Percentiles rank a stretch among this genome's conserved stretches.
phyloP scores from a whole-genome alignment of 106 monocot species.

The Triglochin maritima region DNA sequence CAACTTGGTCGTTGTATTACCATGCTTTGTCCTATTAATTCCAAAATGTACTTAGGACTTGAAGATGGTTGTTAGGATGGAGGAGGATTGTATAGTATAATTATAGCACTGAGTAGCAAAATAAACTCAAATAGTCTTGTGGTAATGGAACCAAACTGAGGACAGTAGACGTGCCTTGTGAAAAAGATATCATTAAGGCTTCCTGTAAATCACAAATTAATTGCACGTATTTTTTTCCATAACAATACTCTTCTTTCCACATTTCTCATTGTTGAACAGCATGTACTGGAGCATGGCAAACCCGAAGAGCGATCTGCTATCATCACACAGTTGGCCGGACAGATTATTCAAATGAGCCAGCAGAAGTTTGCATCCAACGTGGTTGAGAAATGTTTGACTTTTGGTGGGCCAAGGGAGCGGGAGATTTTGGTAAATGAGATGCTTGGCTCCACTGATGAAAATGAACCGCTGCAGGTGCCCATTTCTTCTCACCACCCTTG shows the following conservation, averaged over 20 bases:
- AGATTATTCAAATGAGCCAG: conserved; percentile 13
- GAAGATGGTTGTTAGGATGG: too few relatives aligned
- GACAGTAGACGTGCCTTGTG: too few relatives aligned
- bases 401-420: conserved; percentile 5
- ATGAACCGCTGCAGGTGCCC: conserved; percentile 8
- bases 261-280: neutral
- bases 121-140: too few relatives aligned
- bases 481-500: neutral
- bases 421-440: conserved; percentile 12
- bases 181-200: too few relatives aligned
- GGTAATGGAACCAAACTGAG: too few relatives aligned
- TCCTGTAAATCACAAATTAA: too few relatives aligned
- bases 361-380: conserved; percentile 21
- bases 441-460: conserved; percentile 15
- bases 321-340: conserved; percentile 8
- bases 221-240: too few relatives aligned
- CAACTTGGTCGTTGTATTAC: too few relatives aligned
- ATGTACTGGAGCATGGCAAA: conserved; percentile 16
- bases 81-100: too few relatives aligned
- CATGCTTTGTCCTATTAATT: too few relatives aligned
- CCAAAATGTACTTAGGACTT: too few relatives aligned
- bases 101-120: too few relatives aligned
- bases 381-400: conserved; percentile 12
- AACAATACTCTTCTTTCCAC: neutral
- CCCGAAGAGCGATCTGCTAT: conserved; percentile 8